Evolutionary conservation across 345 rosid genomes (phyloP).

Genomic region (Populus nigra): DNA sequence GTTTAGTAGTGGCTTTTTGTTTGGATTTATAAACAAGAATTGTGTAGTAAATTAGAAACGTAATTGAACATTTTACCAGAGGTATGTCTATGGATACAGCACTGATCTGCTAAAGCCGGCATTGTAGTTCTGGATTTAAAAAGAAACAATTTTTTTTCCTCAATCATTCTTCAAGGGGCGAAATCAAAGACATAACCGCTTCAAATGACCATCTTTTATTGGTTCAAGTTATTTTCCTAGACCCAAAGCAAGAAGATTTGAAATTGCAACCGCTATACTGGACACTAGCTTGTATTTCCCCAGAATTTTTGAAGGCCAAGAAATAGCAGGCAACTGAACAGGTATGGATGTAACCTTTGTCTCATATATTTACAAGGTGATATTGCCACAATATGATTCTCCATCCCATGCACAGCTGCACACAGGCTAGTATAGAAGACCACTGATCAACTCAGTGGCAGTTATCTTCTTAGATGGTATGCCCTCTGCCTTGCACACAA

Average conservation of each 20-base stretch:
- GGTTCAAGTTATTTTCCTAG: not conserved
- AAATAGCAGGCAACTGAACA: not conserved
- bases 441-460: not conserved
- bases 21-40: too few relatives aligned
- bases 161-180: not conserved
- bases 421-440: not conserved
- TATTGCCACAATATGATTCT: not conserved
- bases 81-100: too few relatives aligned
- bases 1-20: too few relatives aligned
- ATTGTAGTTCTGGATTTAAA: too few relatives aligned
- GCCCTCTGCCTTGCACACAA: not conserved
- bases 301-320: not conserved
- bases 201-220: not conserved
- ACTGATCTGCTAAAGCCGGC: too few relatives aligned
- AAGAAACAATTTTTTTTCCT: too few relatives aligned
- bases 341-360: not conserved
- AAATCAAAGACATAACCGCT: not conserved
- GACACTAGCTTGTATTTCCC: not conserved
- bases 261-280: not conserved
- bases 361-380: not conserved
- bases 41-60: too few relatives aligned
- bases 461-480: not conserved
- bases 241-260: not conserved
- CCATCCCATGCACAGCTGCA: not conserved
- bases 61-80: too few relatives aligned